Percentiles rank a stretch among this genome's conserved stretches.
Evolutionary conservation across 1,284 basidiomycete species (phyloP).

Genomic region (Paramarasmius palmivorus): DNA sequence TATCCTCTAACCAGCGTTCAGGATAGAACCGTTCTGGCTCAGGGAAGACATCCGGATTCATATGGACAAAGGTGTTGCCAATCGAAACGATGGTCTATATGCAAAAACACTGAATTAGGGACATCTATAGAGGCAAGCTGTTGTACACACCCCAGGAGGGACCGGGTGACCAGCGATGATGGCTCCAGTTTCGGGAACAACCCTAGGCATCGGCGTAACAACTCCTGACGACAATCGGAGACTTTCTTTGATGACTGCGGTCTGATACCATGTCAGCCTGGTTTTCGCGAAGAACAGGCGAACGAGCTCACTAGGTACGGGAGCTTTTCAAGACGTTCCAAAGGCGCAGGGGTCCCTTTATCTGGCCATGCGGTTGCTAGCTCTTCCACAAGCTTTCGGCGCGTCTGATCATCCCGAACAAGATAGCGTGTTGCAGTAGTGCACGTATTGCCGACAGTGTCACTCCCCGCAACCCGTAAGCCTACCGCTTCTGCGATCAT

Average conservation of each 20-base stretch:
- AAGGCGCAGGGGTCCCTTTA: too few relatives aligned
- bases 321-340: too few relatives aligned
- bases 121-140: neutral
- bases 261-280: neutral
- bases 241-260: slow-evolving; percentile 1
- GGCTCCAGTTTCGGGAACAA: neutral
- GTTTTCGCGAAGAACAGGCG: too few relatives aligned
- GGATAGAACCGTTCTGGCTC: slow-evolving; percentile 29
- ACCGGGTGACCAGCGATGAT: neutral
- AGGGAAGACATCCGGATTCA: slow-evolving; percentile 20
- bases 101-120: neutral
- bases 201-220: neutral
- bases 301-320: too few relatives aligned
- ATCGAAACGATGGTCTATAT: slow-evolving; percentile 24
- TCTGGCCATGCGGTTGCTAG: too few relatives aligned
- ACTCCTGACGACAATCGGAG: neutral
- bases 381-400: too few relatives aligned
- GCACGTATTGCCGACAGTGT: too few relatives aligned
- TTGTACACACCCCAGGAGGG: neutral
- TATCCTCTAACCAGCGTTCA: slow-evolving; percentile 25
- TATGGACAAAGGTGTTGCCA: slow-evolving; percentile 20
- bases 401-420: too few relatives aligned
- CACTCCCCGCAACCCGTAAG: too few relatives aligned
- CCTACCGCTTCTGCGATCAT: too few relatives aligned
- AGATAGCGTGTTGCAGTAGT: too few relatives aligned